phyloP scores from a whole-genome alignment of 257 asterid genomes.

The Penstemon davidsonii region DNA sequence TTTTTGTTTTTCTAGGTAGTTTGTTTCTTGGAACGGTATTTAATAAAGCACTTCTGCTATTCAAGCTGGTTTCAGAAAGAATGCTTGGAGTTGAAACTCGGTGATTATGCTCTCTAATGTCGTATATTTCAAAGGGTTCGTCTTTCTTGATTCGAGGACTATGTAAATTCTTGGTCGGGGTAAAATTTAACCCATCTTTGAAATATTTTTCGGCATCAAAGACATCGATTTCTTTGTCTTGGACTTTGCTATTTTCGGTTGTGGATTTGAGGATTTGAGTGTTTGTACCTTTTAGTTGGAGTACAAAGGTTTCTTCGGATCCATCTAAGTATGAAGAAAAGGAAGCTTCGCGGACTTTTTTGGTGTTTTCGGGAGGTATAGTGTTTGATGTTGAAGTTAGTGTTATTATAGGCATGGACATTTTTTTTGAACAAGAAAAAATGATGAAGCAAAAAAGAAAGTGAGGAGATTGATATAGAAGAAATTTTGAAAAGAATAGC shows the following conservation, averaged over 20 bases:
- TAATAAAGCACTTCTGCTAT: constrained; percentile 40
- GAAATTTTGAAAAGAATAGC: background rate
- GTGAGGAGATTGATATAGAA: too few species aligned
- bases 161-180: constrained; percentile 20
- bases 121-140: constrained; percentile 22
- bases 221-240: constrained; percentile 49
- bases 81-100: constrained; percentile 37
- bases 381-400: constrained; percentile 36
- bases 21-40: constrained; percentile 30
- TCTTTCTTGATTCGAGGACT: constrained; percentile 17
- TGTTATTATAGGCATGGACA: constrained; percentile 39
- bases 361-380: constrained; percentile 9
- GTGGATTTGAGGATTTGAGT: constrained; percentile 25
- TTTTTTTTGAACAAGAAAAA: background rate
- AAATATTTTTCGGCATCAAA: constrained; percentile 57
- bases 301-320: constrained; percentile 41
- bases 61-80: constrained; percentile 53
- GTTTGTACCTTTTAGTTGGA: constrained; percentile 26
- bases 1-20: constrained; percentile 23
- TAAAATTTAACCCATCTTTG: constrained; percentile 34
- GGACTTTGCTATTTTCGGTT: constrained; percentile 27
- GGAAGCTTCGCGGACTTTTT: constrained; percentile 40
- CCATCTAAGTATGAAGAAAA: constrained; percentile 58
- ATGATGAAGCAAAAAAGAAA: too few species aligned
- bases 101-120: constrained; percentile 14